Percentiles rank a stretch among this genome's conserved stretches.
Conservation (phyloP, 768 basidiomycete species). For the Neoboletus brunneissimus region DNA sequence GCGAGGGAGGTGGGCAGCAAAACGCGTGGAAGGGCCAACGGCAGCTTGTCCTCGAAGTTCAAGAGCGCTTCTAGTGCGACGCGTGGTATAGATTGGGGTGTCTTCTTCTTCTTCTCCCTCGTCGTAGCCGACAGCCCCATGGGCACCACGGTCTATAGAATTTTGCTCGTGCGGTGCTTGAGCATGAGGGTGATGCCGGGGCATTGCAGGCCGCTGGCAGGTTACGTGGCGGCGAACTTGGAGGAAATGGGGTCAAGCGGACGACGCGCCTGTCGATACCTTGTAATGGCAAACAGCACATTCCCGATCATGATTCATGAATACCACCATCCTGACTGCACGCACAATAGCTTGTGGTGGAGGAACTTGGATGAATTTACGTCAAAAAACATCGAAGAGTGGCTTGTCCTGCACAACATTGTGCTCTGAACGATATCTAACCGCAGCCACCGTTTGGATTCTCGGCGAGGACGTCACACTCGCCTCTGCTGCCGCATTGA, state of each 20-base stretch:
- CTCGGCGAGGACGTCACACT: not conserved
- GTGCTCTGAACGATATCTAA: no score
- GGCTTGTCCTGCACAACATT: not conserved
- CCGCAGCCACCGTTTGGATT: no score
- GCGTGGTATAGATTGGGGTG: slow-evolving; percentile 16
- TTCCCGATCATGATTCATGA: not conserved
- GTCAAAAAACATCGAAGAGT: not conserved
- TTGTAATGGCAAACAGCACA: not conserved
- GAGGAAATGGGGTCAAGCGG: not conserved
- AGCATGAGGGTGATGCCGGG: not conserved
- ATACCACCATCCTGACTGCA: not conserved
- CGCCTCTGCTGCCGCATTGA: not conserved
- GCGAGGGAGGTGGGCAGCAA: slow-evolving; percentile 10
- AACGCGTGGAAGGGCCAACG: slow-evolving; percentile 3
- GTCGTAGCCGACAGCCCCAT: not conserved
- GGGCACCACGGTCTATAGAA: not conserved
- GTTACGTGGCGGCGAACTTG: not conserved
- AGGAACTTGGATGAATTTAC: not conserved
- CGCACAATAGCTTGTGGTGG: not conserved
- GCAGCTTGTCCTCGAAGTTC: slow-evolving; percentile 17
- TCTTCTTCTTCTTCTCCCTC: not conserved
- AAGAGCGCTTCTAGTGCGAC: slow-evolving; percentile 22
- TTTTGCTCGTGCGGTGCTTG: not conserved
- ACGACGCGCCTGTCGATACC: not conserved
- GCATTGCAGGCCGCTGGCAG: not conserved